A percentile compares a stretch with the other conserved stretches of the same genome.
Conservation (phyloP, 2,329 filamentous ascomycete species). For the Colletotrichum ledebouriae region DNA sequence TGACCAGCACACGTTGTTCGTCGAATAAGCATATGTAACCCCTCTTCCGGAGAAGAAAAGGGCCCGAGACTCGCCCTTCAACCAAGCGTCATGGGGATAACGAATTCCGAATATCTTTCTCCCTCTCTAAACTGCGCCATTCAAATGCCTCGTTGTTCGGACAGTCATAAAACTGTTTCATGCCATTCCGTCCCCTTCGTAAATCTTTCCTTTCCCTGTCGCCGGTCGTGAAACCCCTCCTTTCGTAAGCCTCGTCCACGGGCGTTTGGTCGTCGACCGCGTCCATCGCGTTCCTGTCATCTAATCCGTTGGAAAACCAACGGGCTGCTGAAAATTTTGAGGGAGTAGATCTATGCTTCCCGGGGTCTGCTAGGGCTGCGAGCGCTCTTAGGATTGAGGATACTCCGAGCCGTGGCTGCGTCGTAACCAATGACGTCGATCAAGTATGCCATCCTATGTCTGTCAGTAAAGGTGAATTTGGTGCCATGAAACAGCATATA, state of each 20-base stretch:
- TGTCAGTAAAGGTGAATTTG: slow-evolving; percentile 1
- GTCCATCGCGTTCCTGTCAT: slow-evolving; percentile 15
- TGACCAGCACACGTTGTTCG: slow-evolving; percentile 26
- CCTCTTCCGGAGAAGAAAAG: neutral
- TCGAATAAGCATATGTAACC: neutral
- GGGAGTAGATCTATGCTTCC: slow-evolving; percentile 9
- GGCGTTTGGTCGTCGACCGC: slow-evolving; percentile 4
- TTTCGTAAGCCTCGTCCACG: slow-evolving; percentile 24
- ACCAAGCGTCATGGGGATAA: slow-evolving; percentile 5
- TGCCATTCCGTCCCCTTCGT: slow-evolving; percentile 31
- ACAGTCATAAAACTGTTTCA: slow-evolving; percentile 31
- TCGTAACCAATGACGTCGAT: slow-evolving; percentile 43
- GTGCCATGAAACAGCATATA: slow-evolving; percentile 43
- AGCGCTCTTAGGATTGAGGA: slow-evolving; percentile 36
- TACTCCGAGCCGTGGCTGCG: slow-evolving; percentile 39
- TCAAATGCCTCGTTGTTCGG: slow-evolving; percentile 40
- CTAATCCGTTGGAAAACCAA: slow-evolving; percentile 4
- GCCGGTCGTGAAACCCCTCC: slow-evolving; percentile 19
- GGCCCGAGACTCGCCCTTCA: neutral
- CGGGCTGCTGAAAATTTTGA: slow-evolving; percentile 4
- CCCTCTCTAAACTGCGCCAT: slow-evolving; percentile 40
- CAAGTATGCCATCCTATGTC: slow-evolving; percentile 40
- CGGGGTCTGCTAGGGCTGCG: slow-evolving; percentile 29
- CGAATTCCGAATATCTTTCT: slow-evolving; percentile 19
- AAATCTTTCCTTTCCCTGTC: slow-evolving; percentile 26